Evolutionary conservation across 345 rosid genomes (phyloP), one percentile per base, ranked within the genome.

Genomic region (Populus pruinosa): DNA sequence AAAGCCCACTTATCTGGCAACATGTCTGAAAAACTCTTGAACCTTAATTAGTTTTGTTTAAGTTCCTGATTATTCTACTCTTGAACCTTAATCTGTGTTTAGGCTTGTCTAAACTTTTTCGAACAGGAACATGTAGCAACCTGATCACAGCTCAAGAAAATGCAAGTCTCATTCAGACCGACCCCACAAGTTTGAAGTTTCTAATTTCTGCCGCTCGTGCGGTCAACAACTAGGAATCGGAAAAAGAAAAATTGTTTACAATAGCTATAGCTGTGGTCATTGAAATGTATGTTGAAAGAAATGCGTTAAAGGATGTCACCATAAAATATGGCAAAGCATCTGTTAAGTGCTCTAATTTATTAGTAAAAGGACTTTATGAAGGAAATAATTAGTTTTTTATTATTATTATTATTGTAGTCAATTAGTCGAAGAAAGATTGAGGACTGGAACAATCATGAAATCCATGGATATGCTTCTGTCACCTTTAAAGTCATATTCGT

Each of bases 171-270:
- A 20, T 56, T 61, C 27, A 64, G 44, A 20, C 67, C 69, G 68
- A 74, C 83, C 80, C 83, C 80, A 71, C 73, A 1, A 36, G 74
- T 76, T n/a, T 59, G 63, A 59, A n/a, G 63, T n/a, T 59, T 59
- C 63, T 59, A 59, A 10, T n/a, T 23, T 73, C 68, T 72, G 64
- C 82, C 90, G 83, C 84, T 83, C 90, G 90, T 88, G 92, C 88
- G 89, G 96, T 83, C 91, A 87, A 78, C 74, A 74, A 74, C 64
- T 61, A 69, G 47, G 23, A 67, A 65, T 72, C 31, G n/a, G 27
- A 44, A 12, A 16, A 7, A 2, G 25, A 62, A 25, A 27, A 63
- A n/a, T 8, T 29, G 9, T 8, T 20, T 7, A 53, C 8, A 20
- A 21, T 20, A 35, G 12, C 2, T 18, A 38, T 20, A 13, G 44